Conservation (phyloP, 73 alveolate species). For the Paramecium primaurelia region DNA sequence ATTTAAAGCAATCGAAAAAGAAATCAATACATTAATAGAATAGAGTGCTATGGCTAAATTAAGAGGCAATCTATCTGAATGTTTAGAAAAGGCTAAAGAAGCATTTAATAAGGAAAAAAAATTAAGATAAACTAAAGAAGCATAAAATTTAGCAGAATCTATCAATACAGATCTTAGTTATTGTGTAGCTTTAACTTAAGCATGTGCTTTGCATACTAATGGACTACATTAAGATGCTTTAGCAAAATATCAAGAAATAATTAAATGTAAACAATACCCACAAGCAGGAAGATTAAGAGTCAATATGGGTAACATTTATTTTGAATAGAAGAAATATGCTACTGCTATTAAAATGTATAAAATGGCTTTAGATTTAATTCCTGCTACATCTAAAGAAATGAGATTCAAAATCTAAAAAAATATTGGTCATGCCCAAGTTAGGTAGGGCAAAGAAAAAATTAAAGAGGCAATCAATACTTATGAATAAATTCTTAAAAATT, state of each 20-base stretch:
- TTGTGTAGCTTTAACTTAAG: slow-evolving; percentile 74
- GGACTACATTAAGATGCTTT: slow-evolving; percentile 58
- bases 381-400: slow-evolving; percentile 95
- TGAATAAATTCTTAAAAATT: slow-evolving; percentile 79
- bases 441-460: slow-evolving; percentile 75
- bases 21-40: slow-evolving; percentile 71
- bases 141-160: slow-evolving; percentile 69
- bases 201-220: slow-evolving; percentile 73
- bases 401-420: slow-evolving; percentile 95
- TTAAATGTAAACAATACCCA: slow-evolving; percentile 47
- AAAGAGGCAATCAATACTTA: slow-evolving; percentile 85
- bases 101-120: slow-evolving; percentile 81
- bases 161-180: slow-evolving; percentile 79
- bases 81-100: slow-evolving; percentile 79
- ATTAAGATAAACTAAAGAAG: slow-evolving; percentile 76
- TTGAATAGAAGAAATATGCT: slow-evolving; percentile 91
- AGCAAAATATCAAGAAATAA: slow-evolving; percentile 45
- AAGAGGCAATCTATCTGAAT: slow-evolving; percentile 66
- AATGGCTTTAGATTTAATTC: slow-evolving; percentile 98
- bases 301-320: slow-evolving; percentile 59
- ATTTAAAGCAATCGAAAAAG: slow-evolving; percentile 73
- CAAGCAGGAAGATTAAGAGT: slow-evolving; percentile 53
- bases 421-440: slow-evolving; percentile 96
- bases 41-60: slow-evolving; percentile 71
- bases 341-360: slow-evolving; percentile 98